phyloP scores from a whole-genome alignment of 129 eudicot genomes.

The Tagetes erecta region DNA sequence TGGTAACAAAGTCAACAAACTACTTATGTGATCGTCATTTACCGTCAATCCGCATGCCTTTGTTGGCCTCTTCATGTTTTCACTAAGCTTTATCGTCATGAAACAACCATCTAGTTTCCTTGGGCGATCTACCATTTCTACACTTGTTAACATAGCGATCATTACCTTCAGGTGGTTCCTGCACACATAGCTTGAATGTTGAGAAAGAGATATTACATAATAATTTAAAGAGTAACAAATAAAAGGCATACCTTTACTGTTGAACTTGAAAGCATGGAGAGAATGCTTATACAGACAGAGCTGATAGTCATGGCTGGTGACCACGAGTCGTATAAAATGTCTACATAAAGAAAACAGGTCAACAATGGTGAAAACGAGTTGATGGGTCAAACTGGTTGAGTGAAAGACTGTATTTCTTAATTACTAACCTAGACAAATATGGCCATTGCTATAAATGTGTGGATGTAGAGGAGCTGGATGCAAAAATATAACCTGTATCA shows the following conservation, averaged over 20 bases:
- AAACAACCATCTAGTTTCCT: constrained; percentile 92
- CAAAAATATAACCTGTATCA: constrained; percentile 79
- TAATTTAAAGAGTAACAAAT: background rate
- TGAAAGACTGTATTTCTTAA: background rate
- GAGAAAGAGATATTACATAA: background rate
- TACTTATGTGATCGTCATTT: constrained; percentile 30
- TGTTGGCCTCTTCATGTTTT: background rate
- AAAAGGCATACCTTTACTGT: constrained; percentile 61
- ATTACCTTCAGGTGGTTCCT: constrained; percentile 79
- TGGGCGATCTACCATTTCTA: constrained; percentile 78
- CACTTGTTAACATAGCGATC: constrained; percentile 78
- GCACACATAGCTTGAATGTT: constrained; percentile 15
- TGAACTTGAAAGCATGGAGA: constrained; percentile 94
- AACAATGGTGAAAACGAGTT: background rate
- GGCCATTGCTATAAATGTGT: constrained; percentile 96
- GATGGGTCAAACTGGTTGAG: background rate
- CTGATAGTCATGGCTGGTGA: constrained; percentile 99
- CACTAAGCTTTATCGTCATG: constrained; percentile 77
- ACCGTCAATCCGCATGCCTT: constrained; percentile 25
- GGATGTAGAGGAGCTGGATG: constrained; percentile 96
- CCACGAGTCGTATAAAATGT: constrained; percentile 91
- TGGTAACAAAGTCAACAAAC: constrained; percentile 2
- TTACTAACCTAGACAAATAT: constrained; percentile 81
- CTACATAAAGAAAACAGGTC: constrained; percentile 35
- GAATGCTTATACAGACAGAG: constrained; percentile 90